Percentiles rank a stretch among this genome's conserved stretches.
These are phyloP conservation scores for Sugiyamaella castrensis DNA, from an alignment of 1,139 yeast genomes.

Conservation along the genomic window DNA sequence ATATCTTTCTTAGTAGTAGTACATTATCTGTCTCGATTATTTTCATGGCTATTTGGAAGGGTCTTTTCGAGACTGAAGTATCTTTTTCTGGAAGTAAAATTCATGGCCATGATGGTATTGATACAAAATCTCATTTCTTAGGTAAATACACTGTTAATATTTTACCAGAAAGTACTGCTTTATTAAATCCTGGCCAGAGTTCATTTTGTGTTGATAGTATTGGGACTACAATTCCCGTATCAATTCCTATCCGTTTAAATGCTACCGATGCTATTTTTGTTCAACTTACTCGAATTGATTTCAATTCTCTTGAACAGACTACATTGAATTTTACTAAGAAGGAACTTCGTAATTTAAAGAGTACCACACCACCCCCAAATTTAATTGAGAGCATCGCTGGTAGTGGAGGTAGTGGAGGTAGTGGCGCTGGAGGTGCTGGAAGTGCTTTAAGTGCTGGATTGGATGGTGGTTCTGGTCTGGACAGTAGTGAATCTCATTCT, in stretches of 20 bases:
- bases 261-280: conserved; percentile 72
- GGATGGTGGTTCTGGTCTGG: neutral
- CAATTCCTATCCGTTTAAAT: conserved; percentile 75
- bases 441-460: conserved; percentile 1
- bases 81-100: conserved; percentile 60
- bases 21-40: conserved; percentile 51
- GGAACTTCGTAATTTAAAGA: conserved; percentile 44
- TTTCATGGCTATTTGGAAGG: conserved; percentile 47
- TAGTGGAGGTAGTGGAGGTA: neutral
- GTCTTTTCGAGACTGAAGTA: conserved; percentile 55
- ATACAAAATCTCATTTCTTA: conserved; percentile 70
- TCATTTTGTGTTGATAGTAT: conserved; percentile 58
- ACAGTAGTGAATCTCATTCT: neutral
- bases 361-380: conserved; percentile 1
- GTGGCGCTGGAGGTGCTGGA: conserved; percentile 1
- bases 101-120: conserved; percentile 42
- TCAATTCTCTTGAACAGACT: conserved; percentile 50
- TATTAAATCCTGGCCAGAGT: conserved; percentile 70
- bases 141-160: conserved; percentile 85
- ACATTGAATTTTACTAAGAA: conserved; percentile 54
- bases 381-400: conserved; percentile 5
- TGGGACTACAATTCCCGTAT: conserved; percentile 29
- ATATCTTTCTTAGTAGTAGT: conserved; percentile 41
- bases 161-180: conserved; percentile 87
- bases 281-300: conserved; percentile 61